phyloP scores from a whole-genome alignment of 768 basidiomycete species.

The Boletus vermiculosoides region DNA sequence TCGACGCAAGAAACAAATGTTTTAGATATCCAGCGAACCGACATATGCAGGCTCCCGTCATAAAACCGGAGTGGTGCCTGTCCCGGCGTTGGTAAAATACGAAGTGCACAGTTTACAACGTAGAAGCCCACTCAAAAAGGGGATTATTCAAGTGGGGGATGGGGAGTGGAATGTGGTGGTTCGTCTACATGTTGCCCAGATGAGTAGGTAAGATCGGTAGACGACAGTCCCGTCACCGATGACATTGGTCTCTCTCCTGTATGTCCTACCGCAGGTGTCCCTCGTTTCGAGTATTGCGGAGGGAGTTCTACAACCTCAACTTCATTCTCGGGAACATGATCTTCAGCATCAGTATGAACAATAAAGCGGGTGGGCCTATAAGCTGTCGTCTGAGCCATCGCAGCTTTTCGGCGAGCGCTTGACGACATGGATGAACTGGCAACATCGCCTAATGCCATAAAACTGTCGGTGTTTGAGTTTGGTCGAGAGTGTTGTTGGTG shows the following conservation, averaged over 20 bases:
- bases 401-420: constrained; percentile 51
- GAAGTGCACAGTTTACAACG: neutral
- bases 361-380: constrained; percentile 54
- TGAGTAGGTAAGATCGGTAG: constrained; percentile 12
- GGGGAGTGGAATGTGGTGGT: neutral
- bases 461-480: constrained; percentile 23
- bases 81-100: neutral
- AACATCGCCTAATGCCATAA: constrained; percentile 20
- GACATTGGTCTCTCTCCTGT: constrained; percentile 16
- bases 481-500: constrained; percentile 15
- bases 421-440: constrained; percentile 33
- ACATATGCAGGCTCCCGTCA: neutral
- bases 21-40: constrained; percentile 1
- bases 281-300: constrained; percentile 64
- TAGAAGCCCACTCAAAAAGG: neutral
- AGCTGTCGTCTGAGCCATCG: constrained; percentile 45
- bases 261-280: constrained; percentile 19
- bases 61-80: neutral
- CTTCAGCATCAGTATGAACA: constrained; percentile 69
- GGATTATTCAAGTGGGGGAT: constrained; percentile 13
- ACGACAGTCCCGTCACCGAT: constrained; percentile 4
- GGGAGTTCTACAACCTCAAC: constrained; percentile 70
- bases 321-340: constrained; percentile 43
- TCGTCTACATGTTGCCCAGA: constrained; percentile 10
- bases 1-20: constrained; percentile 7